A percentile compares a stretch with the other conserved stretches of the same genome.
Evolutionary conservation across 2,329 filamentous ascomycete species (phyloP).

Genomic region (Arthrobotrys sinensis): DNA sequence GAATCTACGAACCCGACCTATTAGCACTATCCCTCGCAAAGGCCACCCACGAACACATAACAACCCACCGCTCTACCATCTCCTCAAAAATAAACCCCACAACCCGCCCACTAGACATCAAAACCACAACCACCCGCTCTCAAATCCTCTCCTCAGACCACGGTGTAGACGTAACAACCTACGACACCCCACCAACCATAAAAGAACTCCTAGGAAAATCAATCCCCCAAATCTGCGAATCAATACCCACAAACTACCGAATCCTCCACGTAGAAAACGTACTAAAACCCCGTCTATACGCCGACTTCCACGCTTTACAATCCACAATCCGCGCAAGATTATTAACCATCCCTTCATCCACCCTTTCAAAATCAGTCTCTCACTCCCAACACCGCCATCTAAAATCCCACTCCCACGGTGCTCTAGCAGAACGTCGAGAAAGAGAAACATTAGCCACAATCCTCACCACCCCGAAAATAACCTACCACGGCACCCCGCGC

Average conservation of each 20-base stretch:
- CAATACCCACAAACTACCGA: slow-evolving; percentile 66
- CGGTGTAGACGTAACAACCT: slow-evolving; percentile 61
- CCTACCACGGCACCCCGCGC: slow-evolving; percentile 68
- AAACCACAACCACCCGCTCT: slow-evolving; percentile 21
- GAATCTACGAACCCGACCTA: slow-evolving; percentile 51
- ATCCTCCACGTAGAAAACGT: slow-evolving; percentile 68
- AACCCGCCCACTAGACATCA: slow-evolving; percentile 6
- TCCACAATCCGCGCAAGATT: slow-evolving; percentile 64
- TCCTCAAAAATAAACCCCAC: not conserved
- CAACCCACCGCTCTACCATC: slow-evolving; percentile 40
- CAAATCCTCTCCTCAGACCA: slow-evolving; percentile 37
- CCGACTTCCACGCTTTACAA: slow-evolving; percentile 65
- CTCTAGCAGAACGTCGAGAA: slow-evolving; percentile 38
- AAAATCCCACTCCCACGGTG: slow-evolving; percentile 8
- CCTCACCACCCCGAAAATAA: slow-evolving; percentile 67
- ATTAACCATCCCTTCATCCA: slow-evolving; percentile 32
- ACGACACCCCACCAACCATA: slow-evolving; percentile 64
- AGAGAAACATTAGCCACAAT: slow-evolving; percentile 67
- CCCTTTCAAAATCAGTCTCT: slow-evolving; percentile 61
- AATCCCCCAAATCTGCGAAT: slow-evolving; percentile 66
- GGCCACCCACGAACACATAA: slow-evolving; percentile 49
- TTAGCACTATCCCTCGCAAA: slow-evolving; percentile 50
- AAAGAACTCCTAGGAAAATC: slow-evolving; percentile 66
- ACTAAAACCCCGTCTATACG: slow-evolving; percentile 66
- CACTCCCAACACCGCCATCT: slow-evolving; percentile 20